phyloP scores from a whole-genome alignment of 441 rosid genomes.

The Dalechampia spathulata region DNA sequence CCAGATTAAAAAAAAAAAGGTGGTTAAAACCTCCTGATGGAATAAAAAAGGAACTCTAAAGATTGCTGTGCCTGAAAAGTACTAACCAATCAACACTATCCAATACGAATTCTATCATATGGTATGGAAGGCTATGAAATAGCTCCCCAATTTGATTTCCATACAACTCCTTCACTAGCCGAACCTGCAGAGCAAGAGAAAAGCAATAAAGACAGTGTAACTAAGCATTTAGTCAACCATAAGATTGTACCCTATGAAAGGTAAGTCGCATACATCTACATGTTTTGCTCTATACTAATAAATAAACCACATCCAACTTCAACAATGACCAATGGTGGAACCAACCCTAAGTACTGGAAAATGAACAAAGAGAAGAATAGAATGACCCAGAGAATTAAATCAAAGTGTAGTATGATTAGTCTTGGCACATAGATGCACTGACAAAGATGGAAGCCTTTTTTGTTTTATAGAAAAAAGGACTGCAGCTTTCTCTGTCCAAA shows the following conservation, averaged over 20 bases:
- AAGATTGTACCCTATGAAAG: not conserved
- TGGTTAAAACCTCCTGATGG: not conserved
- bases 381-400: not conserved
- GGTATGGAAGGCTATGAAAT: constrained; percentile 88
- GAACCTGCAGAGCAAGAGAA: constrained; percentile 46
- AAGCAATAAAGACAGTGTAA: constrained; percentile 1
- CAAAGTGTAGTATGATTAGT: too few relatives aligned
- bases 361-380: not conserved
- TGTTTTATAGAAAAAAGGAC: not conserved
- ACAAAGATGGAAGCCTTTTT: not conserved
- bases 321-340: not conserved
- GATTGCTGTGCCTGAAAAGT: not conserved
- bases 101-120: constrained; percentile 73
- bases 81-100: constrained; percentile 83
- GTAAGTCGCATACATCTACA: not conserved
- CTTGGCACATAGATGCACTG: not conserved
- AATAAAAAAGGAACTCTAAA: not conserved
- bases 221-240: constrained; percentile 6
- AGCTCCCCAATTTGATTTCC: constrained; percentile 89
- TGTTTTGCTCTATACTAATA: not conserved
- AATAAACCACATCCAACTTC: not conserved
- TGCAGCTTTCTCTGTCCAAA: not conserved
- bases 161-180: constrained; percentile 82
- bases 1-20: not conserved
- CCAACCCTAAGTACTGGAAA: not conserved